Evolutionary conservation across 2,329 filamentous ascomycete genomes (phyloP), one percentile per base, ranked within the genome.

Genomic region (Penicillium decumbens): DNA sequence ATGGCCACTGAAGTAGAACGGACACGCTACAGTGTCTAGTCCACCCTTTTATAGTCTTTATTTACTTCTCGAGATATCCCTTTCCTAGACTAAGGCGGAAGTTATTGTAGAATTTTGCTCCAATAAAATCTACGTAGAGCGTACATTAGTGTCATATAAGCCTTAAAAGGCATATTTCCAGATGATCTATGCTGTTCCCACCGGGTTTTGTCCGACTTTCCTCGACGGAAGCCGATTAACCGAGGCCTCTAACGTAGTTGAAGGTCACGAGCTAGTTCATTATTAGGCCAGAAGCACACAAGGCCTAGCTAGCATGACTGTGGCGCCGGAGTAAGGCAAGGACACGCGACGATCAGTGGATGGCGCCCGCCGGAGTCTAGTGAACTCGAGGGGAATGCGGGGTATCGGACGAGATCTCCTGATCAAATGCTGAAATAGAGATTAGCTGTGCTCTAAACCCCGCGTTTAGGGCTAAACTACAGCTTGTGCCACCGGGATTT

Each of bases 191-290:
- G 20, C 20, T 4, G 20, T 3, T 23, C 20, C 20, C 56, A 39
- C 57, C 55, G 56, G 55, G 49, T 25, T 51, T 57, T 58, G 55
- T 33, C 50, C 51, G 15, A 45, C 51, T 43, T 23, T 20, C 38
- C 28, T 18, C 13, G 13, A 37, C 10, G 23, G 30, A 25, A 29
- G 13, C 7, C 15, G 47, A 53, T 51, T 47, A 47, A 49, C 45
- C 41, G 45, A 56, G 15, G 27, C 12, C 12, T 32, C 18, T 2
- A 24, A 45, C 13, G 1, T 12, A 20, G 18, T 12, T 47, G 20
- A 43, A 28, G 8, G 46, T 18, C 12, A 33, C 10, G 39, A 13
- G 18, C 25, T 20, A n/a, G 25, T 12, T 18, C 25, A 15, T 23
- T 4, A 23, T 23, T 23, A 2, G 20, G 20, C 3, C 4, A 23